Evolutionary conservation across 257 asterid genomes (phyloP).

Genomic region (Ocimum tenuiflorum): DNA sequence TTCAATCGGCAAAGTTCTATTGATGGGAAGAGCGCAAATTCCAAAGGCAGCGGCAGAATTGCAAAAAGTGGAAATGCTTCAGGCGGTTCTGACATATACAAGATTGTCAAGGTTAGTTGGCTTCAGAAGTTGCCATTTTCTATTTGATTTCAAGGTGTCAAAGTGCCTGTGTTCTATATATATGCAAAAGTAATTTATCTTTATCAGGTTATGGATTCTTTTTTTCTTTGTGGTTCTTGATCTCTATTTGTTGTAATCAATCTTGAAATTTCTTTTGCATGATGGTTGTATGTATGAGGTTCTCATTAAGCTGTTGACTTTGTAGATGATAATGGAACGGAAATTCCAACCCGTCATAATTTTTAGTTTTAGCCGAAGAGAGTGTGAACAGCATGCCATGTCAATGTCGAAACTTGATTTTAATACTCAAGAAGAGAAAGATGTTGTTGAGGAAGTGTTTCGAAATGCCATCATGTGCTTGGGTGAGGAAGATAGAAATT

Average conservation of each 20-base stretch:
- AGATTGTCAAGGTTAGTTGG: slow-evolving; percentile 74
- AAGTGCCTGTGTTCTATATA: neutral
- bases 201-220: neutral
- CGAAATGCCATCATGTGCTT: slow-evolving; percentile 70
- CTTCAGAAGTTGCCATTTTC: neutral
- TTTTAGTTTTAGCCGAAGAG: slow-evolving; percentile 97
- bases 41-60: slow-evolving; percentile 58
- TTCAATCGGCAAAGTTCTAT: slow-evolving; percentile 45
- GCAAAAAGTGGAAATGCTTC: slow-evolving; percentile 65
- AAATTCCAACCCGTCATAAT: slow-evolving; percentile 95
- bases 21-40: slow-evolving; percentile 48
- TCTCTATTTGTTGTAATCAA: slow-evolving; percentile 2
- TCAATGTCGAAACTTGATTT: slow-evolving; percentile 95
- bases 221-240: neutral
- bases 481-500: slow-evolving; percentile 84
- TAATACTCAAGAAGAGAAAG: slow-evolving; percentile 80
- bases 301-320: slow-evolving; percentile 21
- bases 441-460: slow-evolving; percentile 78
- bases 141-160: neutral
- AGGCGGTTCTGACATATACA: slow-evolving; percentile 81
- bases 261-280: slow-evolving; percentile 5
- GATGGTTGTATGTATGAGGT: neutral
- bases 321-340: slow-evolving; percentile 96
- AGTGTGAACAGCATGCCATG: slow-evolving; percentile 98
- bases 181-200: neutral